Base-by-base conservation (phyloP, 306 rosid species). In the Benincasa hispida region DNA sequence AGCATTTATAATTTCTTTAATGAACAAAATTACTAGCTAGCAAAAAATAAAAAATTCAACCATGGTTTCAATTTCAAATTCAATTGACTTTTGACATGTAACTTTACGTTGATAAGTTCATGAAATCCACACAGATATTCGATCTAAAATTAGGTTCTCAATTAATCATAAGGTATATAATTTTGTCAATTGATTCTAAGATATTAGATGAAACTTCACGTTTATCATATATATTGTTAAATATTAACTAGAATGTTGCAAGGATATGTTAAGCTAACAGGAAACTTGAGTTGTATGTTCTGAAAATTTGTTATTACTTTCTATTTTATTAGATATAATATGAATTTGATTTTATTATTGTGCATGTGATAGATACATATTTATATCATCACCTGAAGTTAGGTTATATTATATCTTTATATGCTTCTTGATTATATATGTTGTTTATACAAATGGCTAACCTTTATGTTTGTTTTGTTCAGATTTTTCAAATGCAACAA, bases 401-500 rank as follows among this genome's bases (percentile, higher is more conserved):
- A 3, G 18, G 25, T 57, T 57, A 24, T 15, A 57, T 57, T 57
- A 57, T 27, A 25, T 25, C 34, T 8, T 8, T 66, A 1, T 19
- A 39, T 39, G 25, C n/a, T 18, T 30, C 5, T 15, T 18, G 14
- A 63, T 62, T 32, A 62, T 68, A 62, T 68, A 39, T 67, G 74
- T n/a, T 65, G 22, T 65, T 18, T 39, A 18, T 37, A 21, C 9
- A 37, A 8, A 22, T 67, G 47, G 3, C 7, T 67, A 13, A 21
- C 27, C 22, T 63, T 39, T 39, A 39, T 68, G 2, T 47, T 72
- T 72, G n/a, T 47, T 48, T 72, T 72, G 41, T 50, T 50, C 76
- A 72, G 76, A 72, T 27, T 47, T 72, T 50, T 72, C 45, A 72
- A 72, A 17, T 72, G 76, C 76, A 72, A 72, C 45, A 72, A 72